These are phyloP conservation scores for Nakataea oryzae DNA, from an alignment of 2,329 filamentous ascomycete genomes.

Conservation along the genomic window DNA sequence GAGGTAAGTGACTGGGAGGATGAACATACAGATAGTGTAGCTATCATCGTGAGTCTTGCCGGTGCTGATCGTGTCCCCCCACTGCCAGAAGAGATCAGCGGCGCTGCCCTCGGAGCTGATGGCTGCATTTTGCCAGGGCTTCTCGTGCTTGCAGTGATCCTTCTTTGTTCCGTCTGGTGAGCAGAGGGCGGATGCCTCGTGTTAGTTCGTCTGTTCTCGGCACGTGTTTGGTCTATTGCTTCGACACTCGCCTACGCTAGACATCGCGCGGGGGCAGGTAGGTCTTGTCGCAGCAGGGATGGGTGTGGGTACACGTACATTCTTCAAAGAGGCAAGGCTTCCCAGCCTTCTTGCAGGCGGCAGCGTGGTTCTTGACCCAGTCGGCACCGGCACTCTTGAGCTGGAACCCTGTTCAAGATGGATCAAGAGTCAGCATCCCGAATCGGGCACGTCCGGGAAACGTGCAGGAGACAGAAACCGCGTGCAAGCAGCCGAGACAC, in stretches of 20 bases:
- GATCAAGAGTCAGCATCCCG: not conserved
- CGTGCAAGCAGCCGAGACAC: not conserved
- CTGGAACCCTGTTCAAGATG: conserved; percentile 15
- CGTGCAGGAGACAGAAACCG: not conserved
- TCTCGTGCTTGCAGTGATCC: conserved; percentile 15
- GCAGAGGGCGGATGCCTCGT: not conserved
- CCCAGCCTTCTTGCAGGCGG: conserved; percentile 24
- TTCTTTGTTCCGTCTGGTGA: conserved; percentile 12
- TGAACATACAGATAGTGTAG: conserved; percentile 26
- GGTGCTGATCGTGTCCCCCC: conserved; percentile 26
- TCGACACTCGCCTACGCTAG: too few species aligned
- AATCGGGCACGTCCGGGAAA: not conserved
- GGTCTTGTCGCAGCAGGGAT: not conserved
- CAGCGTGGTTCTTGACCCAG: conserved; percentile 25
- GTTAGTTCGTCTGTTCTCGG: not conserved
- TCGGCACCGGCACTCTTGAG: conserved; percentile 21
- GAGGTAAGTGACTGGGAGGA: not conserved
- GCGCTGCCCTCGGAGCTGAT: conserved; percentile 20
- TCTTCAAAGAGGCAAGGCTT: conserved; percentile 30
- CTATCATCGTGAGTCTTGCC: conserved; percentile 30
- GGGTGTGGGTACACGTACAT: conserved; percentile 18
- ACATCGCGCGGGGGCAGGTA: not conserved
- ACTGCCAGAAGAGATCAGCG: conserved; percentile 29
- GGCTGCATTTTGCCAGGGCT: conserved; percentile 20
- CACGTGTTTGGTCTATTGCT: too few species aligned